Base-by-base conservation (phyloP, 78 protist genomes). In the Dictyostelium purpureum region DNA sequence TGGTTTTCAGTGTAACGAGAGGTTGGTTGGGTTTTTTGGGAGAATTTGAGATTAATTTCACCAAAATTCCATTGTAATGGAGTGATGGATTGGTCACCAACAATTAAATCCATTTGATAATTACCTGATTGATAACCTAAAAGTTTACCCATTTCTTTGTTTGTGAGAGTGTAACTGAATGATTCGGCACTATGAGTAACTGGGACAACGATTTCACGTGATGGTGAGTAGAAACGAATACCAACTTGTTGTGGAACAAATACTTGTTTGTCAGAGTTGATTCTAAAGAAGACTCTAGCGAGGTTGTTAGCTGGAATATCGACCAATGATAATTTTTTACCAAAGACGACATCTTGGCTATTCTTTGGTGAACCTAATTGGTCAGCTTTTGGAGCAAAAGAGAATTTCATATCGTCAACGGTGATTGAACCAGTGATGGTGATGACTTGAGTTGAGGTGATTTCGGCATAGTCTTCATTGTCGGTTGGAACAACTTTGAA, bases 31-130 rank as follows among this genome's bases (percentile, higher is more conserved):
- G 77, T 26, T 0, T 24, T 18, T 26, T 47, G 78, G 21, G 21
- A 49, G 61, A 83, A 83, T 38, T 33, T 26, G 37, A 83, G 21
- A 19, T 35, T 18, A 21, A 80, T 6, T 28, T 67, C 51, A 42
- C 81, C 90, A 9, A 57, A 51, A 18, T 70, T 49, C 90, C 90
- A 83, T 54, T 37, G 38, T 12, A 83, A 43, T 67, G 90, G 90
- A 14, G 89, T 51, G 24, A 83, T 70, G 0, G 79, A 56, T 12
- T 28, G 35, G n/a, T 83, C 90, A 31, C 90, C 80, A 70, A 83
- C 38, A 21, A 83, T 70, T 19, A 83, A 14, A 12, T 67, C 73
- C 10, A 71, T 18, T 67, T 67, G 66, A 47, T 83, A 83, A 42
- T 33, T 33, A 9, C 74, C 90, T 26, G 61, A 16, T 33, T 54